Conservation (phyloP, 2,329 filamentous ascomycete species). For the Alternaria gaisen region DNA sequence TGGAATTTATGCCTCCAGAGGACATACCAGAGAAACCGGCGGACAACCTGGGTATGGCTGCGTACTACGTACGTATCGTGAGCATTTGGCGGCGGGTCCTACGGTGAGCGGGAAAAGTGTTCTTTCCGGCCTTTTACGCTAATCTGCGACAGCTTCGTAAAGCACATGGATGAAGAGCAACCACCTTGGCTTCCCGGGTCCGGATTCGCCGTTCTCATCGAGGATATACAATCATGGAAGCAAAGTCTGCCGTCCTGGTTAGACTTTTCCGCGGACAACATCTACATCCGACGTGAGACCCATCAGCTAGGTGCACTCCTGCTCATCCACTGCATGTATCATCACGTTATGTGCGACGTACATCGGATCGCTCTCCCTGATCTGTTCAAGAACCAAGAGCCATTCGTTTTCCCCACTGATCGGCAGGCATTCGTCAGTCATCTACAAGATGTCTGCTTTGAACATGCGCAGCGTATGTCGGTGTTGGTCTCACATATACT, state of each 20-base stretch:
- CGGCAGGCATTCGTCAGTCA: slow-evolving; percentile 37
- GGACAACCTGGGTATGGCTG: slow-evolving; percentile 45
- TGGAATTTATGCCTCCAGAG: slow-evolving; percentile 36
- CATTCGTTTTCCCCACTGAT: slow-evolving; percentile 39
- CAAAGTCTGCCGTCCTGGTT: slow-evolving; percentile 42
- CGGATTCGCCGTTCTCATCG: slow-evolving; percentile 38
- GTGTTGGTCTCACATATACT: slow-evolving; percentile 39
- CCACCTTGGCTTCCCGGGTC: slow-evolving; percentile 41
- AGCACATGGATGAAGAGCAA: slow-evolving; percentile 44
- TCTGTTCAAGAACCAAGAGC: slow-evolving; percentile 43
- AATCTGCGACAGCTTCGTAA: slow-evolving; percentile 33
- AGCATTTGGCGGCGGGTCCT: slow-evolving; percentile 45
- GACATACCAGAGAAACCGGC: slow-evolving; percentile 40
- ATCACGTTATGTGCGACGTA: slow-evolving; percentile 45
- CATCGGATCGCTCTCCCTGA: slow-evolving; percentile 44
- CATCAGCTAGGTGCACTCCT: slow-evolving; percentile 45
- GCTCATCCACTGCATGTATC: slow-evolving; percentile 48
- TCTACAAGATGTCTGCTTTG: slow-evolving; percentile 41
- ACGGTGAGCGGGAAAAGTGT: slow-evolving; percentile 22
- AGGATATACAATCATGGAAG: slow-evolving; percentile 40
- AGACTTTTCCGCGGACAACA: slow-evolving; percentile 46
- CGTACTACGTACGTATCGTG: slow-evolving; percentile 45
- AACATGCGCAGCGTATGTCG: slow-evolving; percentile 44
- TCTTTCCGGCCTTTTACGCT: background rate
- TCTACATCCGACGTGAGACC: slow-evolving; percentile 46